phyloP scores from a whole-genome alignment of 495 filamentous ascomycete species.

The Massariosphaeria phaeospora region DNA sequence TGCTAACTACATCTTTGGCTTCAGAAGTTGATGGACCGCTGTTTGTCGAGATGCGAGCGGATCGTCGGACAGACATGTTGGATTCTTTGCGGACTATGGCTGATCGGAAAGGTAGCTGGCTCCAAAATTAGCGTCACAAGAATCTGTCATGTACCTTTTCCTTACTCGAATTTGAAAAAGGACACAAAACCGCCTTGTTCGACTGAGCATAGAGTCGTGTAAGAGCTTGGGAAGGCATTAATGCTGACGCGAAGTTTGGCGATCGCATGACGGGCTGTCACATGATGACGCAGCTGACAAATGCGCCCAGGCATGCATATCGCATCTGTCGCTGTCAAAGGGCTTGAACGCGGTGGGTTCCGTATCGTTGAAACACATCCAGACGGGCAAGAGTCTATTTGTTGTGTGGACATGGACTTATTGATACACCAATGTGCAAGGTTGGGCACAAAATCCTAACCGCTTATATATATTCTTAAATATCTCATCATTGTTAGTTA shows the following conservation, averaged over 20 bases:
- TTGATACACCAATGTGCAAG: no score
- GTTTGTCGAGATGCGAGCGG: constrained; percentile 29
- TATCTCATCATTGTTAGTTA: no score
- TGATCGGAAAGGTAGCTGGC: background rate
- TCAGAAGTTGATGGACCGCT: constrained; percentile 4
- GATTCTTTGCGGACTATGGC: background rate
- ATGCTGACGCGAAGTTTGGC: constrained; percentile 8
- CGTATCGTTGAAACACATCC: no score
- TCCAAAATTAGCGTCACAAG: background rate
- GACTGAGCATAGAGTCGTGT: constrained; percentile 5
- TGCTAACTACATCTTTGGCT: background rate
- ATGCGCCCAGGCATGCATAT: background rate
- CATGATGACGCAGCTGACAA: constrained; percentile 29
- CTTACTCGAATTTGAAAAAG: background rate
- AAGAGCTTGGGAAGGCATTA: background rate
- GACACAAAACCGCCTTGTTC: background rate
- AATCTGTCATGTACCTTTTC: no score
- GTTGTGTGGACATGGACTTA: no score
- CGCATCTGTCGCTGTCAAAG: background rate
- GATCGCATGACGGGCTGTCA: constrained; percentile 22
- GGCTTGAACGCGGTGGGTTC: background rate
- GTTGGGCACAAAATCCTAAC: no score
- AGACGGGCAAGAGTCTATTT: no score
- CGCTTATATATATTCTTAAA: no score
- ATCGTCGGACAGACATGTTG: constrained; percentile 38